Evolutionary conservation across 805 yeast genomes (phyloP), one percentile per base, ranked within the genome.

Genomic region (Candida tammaniensis): DNA sequence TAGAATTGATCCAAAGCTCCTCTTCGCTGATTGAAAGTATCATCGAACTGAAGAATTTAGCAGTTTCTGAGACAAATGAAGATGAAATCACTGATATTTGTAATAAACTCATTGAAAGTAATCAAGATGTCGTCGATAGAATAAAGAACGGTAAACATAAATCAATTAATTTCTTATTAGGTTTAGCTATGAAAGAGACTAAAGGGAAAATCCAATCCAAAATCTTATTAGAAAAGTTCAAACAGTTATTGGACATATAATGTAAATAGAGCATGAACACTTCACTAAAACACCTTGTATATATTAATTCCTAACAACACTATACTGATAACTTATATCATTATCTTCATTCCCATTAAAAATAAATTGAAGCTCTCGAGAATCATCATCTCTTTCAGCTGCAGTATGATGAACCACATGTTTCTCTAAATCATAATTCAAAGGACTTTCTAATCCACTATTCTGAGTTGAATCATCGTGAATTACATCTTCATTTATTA

Each of bases 181-280:
- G 97, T 1, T 76, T 76, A 51, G 94, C 87, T 13, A 86, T 93
- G 95, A 77, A 78, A 48, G 63, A 70, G 36, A 75, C 86, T 2
- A 83, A 80, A 45, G 97, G 97, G 3, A 72, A 63, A 39, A 63
- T 73, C 17, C 57, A 43, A 43, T 70, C 72, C 10, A 55, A 42
- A 30, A 44, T 20, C 44, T 61, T 50, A 21, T 54, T 52, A 14
- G 33, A 35, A 17, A 57, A 48, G 32, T 61, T 66, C 24, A 41
- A 43, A 8, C 40, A 46, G 17, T 34, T 60, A 28, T 34, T 15
- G 27, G 31, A 29, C 10, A 15, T 9, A 6, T 26, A 7, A 26
- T 9, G 18, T 7, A 26, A n/a, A n/a, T n/a, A n/a, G n/a, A n/a
- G n/a, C n/a, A n/a, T n/a, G n/a, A n/a, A n/a, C n/a, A n/a, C n/a